Base-by-base conservation (phyloP, 2,329 filamentous ascomycete genomes). In the Aspergillus aculeatinus region DNA sequence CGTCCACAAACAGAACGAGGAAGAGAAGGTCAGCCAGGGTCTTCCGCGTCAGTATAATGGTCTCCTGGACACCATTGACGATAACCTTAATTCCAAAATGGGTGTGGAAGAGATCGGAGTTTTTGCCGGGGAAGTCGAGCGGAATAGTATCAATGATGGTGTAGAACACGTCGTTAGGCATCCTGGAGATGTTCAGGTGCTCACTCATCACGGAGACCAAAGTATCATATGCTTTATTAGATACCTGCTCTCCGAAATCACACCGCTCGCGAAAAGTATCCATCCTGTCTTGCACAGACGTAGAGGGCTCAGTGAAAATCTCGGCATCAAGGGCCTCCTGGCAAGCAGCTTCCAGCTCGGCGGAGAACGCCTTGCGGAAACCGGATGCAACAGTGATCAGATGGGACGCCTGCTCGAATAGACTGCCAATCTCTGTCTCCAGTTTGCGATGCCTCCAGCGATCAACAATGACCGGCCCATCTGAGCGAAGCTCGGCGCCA, bases 1-100 rank as follows among this genome's bases (percentile, higher is more conserved):
- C 88, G 72, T 95, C 89, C 82, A 98, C 89, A 74, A 97, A 92
- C 10, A 95, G 84, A 16, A 96, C 82, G 6, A 99, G 82, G 2
- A 95, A 83, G 2, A 98, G 80, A 60, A 98, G 85, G 70, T 94
- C 92, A 63, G 96, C 87, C 54, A 96, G 86, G 9, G 95, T 81
- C 61, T 86, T 86, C 77, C 87, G 88, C 61, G 90, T 89, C 33
- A 91, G 77, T 54, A 89, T 83, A 6, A 95, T 84, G 12, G 85
- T 89, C 71, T 98, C 92, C 70, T 94, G 89, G 0, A 90, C 87
- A 6, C 91, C 89, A 62, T 87, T 88, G 11, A 96, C 85, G 14
- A 92, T 81, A 2, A 92, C 78, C 66, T 87, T 90, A 47, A 87
- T 85, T 19, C 94, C 94, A 71, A 94, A 92, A 48, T 88, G 84